Conservation (phyloP, 1,284 basidiomycete species). For the Ustilago sp. region DNA sequence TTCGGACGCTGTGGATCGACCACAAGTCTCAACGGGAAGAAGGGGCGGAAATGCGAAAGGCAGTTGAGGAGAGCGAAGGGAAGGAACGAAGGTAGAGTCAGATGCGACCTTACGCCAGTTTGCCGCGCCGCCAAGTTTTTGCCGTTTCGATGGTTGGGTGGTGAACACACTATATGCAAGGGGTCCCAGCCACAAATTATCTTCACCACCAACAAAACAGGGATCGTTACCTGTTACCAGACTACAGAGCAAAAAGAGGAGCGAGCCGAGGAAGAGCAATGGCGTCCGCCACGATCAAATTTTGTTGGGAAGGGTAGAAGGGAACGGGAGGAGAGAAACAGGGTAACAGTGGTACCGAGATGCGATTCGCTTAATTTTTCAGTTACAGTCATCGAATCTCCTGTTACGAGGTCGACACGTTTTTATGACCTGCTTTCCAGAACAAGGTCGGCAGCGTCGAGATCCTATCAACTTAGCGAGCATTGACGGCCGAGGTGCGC, state of each 20-base stretch:
- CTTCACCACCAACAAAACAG: neutral
- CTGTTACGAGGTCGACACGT: conserved; percentile 5
- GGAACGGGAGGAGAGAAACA: neutral
- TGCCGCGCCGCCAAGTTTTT: neutral
- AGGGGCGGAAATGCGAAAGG: neutral
- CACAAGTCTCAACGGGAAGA: neutral
- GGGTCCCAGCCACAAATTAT: conserved; percentile 5
- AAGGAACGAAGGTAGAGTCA: neutral
- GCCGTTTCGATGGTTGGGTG: neutral
- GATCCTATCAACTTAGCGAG: neutral
- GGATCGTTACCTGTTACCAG: neutral
- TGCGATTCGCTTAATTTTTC: neutral
- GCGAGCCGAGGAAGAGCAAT: neutral
- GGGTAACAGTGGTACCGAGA: neutral
- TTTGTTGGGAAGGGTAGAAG: conserved; percentile 1
- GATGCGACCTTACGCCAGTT: neutral
- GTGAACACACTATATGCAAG: neutral
- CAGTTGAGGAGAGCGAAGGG: neutral
- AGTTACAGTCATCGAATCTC: neutral
- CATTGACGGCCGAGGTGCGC: neutral
- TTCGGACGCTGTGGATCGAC: neutral
- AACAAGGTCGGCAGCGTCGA: neutral
- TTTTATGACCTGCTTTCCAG: neutral
- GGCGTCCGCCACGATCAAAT: neutral
- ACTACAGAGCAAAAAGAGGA: neutral